These are phyloP conservation scores for Panellus pusillus DNA, from an alignment of 768 basidiomycete species.

Conservation along the genomic window DNA sequence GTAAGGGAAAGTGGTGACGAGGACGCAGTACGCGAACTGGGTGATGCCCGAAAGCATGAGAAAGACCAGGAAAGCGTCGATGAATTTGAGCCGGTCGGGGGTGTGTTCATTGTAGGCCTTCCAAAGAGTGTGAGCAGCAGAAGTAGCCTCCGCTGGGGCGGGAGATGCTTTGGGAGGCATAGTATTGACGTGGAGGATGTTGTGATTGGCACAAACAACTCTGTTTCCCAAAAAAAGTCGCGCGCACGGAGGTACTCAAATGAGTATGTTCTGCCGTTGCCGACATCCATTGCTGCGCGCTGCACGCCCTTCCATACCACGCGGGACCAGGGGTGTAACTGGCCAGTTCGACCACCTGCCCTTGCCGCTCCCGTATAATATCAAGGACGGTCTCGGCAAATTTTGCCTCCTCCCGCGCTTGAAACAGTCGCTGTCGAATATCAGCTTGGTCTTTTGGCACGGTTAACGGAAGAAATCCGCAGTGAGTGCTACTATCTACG, in stretches of 20 bases:
- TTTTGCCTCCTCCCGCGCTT: constrained; percentile 78
- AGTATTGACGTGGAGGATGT: constrained; percentile 17
- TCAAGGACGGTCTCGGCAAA: constrained; percentile 71
- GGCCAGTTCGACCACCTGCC: constrained; percentile 23
- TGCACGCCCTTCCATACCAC: constrained; percentile 7
- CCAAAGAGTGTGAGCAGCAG: constrained; percentile 61
- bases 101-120: constrained; percentile 78
- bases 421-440: constrained; percentile 77
- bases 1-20: constrained; percentile 93
- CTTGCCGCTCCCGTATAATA: constrained; percentile 55
- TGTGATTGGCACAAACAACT: background rate
- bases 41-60: constrained; percentile 86
- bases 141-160: constrained; percentile 30
- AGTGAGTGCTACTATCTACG: constrained; percentile 43
- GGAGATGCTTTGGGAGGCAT: constrained; percentile 24
- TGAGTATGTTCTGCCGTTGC: constrained; percentile 20
- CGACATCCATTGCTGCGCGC: constrained; percentile 12
- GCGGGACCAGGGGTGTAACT: constrained; percentile 15
- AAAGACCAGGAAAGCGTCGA: constrained; percentile 92
- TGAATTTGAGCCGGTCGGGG: constrained; percentile 83
- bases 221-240: constrained; percentile 17
- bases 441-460: constrained; percentile 78
- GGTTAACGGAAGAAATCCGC: constrained; percentile 72
- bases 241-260: constrained; percentile 29
- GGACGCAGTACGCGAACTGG: constrained; percentile 90